phyloP scores from a whole-genome alignment of 2,329 filamentous ascomycete species.

The Exophiala mesophila region DNA sequence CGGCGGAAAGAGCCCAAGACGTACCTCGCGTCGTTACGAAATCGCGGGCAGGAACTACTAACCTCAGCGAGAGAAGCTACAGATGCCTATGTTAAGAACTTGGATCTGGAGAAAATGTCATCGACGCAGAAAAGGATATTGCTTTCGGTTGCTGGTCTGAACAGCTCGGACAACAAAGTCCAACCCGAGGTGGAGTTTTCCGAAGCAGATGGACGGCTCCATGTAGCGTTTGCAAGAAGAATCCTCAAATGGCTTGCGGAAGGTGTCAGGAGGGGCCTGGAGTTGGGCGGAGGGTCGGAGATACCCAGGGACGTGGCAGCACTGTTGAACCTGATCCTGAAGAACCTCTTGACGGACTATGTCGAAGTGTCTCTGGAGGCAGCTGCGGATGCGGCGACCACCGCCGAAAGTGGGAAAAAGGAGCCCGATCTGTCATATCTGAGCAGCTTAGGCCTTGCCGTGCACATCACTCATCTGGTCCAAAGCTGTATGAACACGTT shows the following conservation, averaged over 20 bases:
- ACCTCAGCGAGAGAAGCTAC: conserved; percentile 71
- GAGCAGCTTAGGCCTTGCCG: conserved; percentile 69
- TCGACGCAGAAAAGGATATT: conserved; percentile 86
- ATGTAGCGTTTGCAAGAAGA: conserved; percentile 81
- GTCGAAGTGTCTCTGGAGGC: conserved; percentile 62
- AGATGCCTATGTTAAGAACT: conserved; percentile 72
- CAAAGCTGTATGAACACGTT: conserved; percentile 87
- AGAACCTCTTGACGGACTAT: conserved; percentile 81
- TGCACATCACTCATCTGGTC: conserved; percentile 89
- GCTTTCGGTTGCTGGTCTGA: conserved; percentile 77
- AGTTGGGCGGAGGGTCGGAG: conserved; percentile 80
- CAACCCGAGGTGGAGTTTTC: conserved; percentile 85
- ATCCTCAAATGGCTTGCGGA: conserved; percentile 98
- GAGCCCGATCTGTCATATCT: conserved; percentile 88
- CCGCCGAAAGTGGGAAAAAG: conserved; percentile 71
- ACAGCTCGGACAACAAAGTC: conserved; percentile 58
- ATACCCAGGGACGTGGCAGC: conserved; percentile 91
- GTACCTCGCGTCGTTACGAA: conserved; percentile 87
- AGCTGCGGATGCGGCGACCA: conserved; percentile 68
- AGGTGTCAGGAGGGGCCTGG: conserved; percentile 82
- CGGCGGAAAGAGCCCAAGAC: conserved; percentile 84
- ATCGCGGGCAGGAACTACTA: conserved; percentile 82
- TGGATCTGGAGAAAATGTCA: conserved; percentile 85
- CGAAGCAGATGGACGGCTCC: conserved; percentile 81
- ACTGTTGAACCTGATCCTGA: conserved; percentile 75